These are phyloP conservation scores for Tylopilus sp. DNA, from an alignment of 768 basidiomycete species.

Conservation along the genomic window DNA sequence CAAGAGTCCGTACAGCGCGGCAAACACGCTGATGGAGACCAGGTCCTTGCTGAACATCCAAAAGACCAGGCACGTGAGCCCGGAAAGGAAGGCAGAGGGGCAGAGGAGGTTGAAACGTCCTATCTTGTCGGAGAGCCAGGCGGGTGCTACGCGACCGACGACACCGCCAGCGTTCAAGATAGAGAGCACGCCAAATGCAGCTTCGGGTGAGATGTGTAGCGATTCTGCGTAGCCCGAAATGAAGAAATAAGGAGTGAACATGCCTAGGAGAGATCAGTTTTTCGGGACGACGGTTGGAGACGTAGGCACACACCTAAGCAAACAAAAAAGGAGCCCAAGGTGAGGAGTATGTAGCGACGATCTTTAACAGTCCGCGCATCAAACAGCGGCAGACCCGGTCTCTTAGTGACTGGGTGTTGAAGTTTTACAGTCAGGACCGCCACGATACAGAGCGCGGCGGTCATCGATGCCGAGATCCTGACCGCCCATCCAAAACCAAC, in stretches of 20 bases:
- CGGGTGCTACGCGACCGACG: slow-evolving; percentile 60
- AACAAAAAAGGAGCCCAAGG: slow-evolving; percentile 52
- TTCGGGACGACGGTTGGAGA: not conserved
- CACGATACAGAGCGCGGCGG: slow-evolving; percentile 43
- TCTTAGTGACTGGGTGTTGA: slow-evolving; percentile 18
- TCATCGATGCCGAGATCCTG: slow-evolving; percentile 52
- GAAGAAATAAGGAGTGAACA: slow-evolving; percentile 73
- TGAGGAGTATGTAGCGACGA: slow-evolving; percentile 48
- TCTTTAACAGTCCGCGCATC: slow-evolving; percentile 40
- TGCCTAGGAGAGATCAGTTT: slow-evolving; percentile 38
- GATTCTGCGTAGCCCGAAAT: slow-evolving; percentile 57
- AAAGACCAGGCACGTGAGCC: slow-evolving; percentile 52
- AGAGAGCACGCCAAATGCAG: slow-evolving; percentile 55
- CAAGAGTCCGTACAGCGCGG: slow-evolving; percentile 57
- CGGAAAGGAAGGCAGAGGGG: slow-evolving; percentile 60
- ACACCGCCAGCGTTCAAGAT: slow-evolving; percentile 68
- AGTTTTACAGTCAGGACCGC: slow-evolving; percentile 48
- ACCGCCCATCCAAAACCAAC: slow-evolving; percentile 64
- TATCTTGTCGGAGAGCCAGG: slow-evolving; percentile 59
- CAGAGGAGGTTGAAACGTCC: slow-evolving; percentile 67
- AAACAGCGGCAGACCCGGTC: slow-evolving; percentile 19
- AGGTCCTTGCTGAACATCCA: slow-evolving; percentile 51
- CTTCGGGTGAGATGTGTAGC: slow-evolving; percentile 32
- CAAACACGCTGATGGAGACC: slow-evolving; percentile 45
- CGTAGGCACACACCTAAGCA: slow-evolving; percentile 51